phyloP scores from a whole-genome alignment of 148 eudicot genomes.

The Rhododendron simsii region DNA sequence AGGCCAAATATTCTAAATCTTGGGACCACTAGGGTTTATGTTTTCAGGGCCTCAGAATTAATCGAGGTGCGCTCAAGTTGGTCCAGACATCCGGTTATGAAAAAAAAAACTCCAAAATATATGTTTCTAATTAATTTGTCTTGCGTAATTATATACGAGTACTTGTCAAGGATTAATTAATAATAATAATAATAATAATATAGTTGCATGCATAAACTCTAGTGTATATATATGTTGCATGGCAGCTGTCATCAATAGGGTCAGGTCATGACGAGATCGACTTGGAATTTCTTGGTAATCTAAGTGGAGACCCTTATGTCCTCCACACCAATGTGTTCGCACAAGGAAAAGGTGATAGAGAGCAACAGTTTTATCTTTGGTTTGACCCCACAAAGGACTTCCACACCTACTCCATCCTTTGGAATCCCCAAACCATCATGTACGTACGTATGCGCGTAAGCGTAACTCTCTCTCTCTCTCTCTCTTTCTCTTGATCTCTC shows the following conservation, averaged over 20 bases:
- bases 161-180: too few species aligned
- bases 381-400: conserved; percentile 1
- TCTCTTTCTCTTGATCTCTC: neutral
- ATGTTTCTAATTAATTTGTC: too few species aligned
- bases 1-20: too few species aligned
- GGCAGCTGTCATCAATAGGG: neutral
- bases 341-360: conserved; percentile 5
- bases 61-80: too few species aligned
- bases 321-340: conserved; percentile 8
- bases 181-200: too few species aligned
- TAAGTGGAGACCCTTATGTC: conserved; percentile 5
- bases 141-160: too few species aligned
- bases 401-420: conserved; percentile 11
- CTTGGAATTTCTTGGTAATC: conserved; percentile 9
- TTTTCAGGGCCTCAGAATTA: too few species aligned
- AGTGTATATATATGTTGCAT: neutral
- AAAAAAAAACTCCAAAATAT: too few species aligned
- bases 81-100: too few species aligned
- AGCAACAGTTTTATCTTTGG: conserved; percentile 12
- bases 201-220: too few species aligned
- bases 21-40: too few species aligned
- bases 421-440: conserved; percentile 7
- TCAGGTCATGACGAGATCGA: conserved; percentile 6
- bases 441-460: neutral
- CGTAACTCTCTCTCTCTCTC: neutral